Conservation (phyloP, 2,329 filamentous ascomycete species). For the Claviceps sp. region DNA sequence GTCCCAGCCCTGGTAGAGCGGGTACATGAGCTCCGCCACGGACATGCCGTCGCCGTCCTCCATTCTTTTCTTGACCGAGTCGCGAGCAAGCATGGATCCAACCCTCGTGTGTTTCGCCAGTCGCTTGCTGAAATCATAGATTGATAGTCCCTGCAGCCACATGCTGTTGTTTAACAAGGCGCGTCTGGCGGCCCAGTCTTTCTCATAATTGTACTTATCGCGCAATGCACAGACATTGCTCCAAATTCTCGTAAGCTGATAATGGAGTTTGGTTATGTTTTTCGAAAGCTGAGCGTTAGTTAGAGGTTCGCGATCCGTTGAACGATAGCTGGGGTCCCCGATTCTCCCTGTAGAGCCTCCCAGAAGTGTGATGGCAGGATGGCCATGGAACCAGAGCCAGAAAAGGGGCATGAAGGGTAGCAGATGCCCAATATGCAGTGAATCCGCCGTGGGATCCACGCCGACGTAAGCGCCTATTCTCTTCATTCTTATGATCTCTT, state of each 20-base stretch:
- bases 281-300: constrained; percentile 38
- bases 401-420: constrained; percentile 73
- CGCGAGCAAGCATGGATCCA: constrained; percentile 75
- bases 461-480: constrained; percentile 66
- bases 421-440: constrained; percentile 69
- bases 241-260: constrained; percentile 62
- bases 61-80: constrained; percentile 82
- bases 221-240: constrained; percentile 55
- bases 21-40: constrained; percentile 85
- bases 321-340: constrained; percentile 63
- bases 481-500: constrained; percentile 49
- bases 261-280: constrained; percentile 56
- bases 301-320: constrained; percentile 45
- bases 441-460: constrained; percentile 69
- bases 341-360: constrained; percentile 66
- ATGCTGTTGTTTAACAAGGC: constrained; percentile 66
- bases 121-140: constrained; percentile 62
- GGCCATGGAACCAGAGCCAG: constrained; percentile 71
- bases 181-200: constrained; percentile 51
- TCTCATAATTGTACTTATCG: constrained; percentile 48
- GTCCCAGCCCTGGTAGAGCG: constrained; percentile 88
- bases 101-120: constrained; percentile 64
- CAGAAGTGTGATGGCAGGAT: constrained; percentile 51
- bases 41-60: constrained; percentile 85
- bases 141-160: constrained; percentile 63